These are phyloP conservation scores for Ophiostoma sp. DNA, from an alignment of 2,329 filamentous ascomycete species.

Conservation along the genomic window DNA sequence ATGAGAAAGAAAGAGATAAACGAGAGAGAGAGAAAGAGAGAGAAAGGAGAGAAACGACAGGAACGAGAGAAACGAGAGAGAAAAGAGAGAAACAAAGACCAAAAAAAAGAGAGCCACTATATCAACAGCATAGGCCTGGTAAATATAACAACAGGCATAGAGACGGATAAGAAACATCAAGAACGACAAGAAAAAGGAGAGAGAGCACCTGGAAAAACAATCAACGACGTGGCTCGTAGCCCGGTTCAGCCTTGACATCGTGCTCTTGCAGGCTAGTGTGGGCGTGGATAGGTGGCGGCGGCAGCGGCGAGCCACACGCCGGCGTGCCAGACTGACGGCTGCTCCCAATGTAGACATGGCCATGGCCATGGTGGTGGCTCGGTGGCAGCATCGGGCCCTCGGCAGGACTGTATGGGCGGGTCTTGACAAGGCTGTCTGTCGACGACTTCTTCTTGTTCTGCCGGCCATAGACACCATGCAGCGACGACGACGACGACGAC, in stretches of 20 bases:
- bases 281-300: neutral
- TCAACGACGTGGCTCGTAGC: neutral
- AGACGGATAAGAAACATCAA: too few species aligned
- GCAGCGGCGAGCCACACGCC: slow-evolving; percentile 1
- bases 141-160: too few species aligned
- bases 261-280: neutral
- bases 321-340: neutral
- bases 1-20: neutral
- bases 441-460: slow-evolving; percentile 15
- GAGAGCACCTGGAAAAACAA: neutral
- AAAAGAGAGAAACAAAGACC: neutral
- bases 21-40: neutral
- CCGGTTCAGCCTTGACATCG: neutral
- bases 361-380: neutral
- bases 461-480: neutral
- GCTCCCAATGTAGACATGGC: neutral
- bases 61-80: neutral
- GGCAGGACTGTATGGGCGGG: slow-evolving; percentile 15
- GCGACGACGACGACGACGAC: neutral
- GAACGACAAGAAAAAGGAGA: too few species aligned
- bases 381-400: slow-evolving; percentile 10
- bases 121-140: neutral
- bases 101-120: neutral
- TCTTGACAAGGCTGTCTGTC: slow-evolving; percentile 2
- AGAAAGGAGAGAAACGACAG: neutral